These are phyloP conservation scores for Prunus kanzakura DNA, from an alignment of 306 rosid genomes.

Conservation along the genomic window DNA sequence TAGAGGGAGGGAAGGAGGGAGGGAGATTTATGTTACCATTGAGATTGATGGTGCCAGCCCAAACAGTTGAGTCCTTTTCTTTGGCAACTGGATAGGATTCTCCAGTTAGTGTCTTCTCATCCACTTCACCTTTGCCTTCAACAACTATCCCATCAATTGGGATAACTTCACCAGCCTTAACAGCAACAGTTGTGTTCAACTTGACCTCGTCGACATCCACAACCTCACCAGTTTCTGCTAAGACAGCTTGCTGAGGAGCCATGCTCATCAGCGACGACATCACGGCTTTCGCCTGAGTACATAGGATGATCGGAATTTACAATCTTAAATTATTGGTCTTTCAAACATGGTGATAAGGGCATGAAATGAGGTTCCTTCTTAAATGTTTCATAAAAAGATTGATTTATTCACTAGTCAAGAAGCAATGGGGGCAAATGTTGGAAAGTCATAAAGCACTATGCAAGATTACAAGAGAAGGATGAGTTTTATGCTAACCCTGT, in stretches of 20 bases:
- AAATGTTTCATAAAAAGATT: neutral
- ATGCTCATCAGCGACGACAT: conserved; percentile 84
- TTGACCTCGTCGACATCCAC: conserved; percentile 79
- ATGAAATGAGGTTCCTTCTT: neutral
- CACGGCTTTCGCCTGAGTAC: conserved; percentile 73
- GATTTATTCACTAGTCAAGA: no score
- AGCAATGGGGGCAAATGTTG: no score
- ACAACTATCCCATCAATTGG: conserved; percentile 87
- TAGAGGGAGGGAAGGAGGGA: neutral
- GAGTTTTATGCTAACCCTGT: conserved; percentile 49
- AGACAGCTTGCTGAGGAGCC: conserved; percentile 77
- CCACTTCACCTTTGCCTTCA: conserved; percentile 81
- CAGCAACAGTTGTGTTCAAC: conserved; percentile 60
- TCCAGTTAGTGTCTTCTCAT: conserved; percentile 85
- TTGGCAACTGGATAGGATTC: conserved; percentile 91
- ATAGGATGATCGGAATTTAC: conserved; percentile 12
- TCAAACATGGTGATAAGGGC: no score
- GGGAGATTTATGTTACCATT: conserved; percentile 49
- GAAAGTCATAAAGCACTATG: no score
- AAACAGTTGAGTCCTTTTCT: conserved; percentile 66
- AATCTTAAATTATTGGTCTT: no score
- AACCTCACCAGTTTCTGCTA: conserved; percentile 79
- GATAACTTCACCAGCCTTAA: conserved; percentile 86
- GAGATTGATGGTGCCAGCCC: conserved; percentile 92
- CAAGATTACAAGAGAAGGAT: neutral